Evolutionary conservation across 495 filamentous ascomycete species (phyloP).

Genomic region (Penicillium daleae): DNA sequence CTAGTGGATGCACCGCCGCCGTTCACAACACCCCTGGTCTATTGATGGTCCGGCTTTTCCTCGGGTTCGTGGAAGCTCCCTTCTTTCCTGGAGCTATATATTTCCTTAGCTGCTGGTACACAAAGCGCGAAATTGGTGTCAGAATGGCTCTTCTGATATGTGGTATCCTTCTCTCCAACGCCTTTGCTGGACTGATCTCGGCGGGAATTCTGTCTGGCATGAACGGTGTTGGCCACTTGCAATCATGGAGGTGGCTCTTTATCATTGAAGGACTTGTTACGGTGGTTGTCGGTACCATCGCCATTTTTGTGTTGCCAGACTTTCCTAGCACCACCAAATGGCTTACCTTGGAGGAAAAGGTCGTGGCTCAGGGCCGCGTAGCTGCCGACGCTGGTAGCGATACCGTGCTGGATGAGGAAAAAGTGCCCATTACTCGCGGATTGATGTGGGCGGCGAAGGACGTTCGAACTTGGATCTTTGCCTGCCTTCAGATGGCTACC

Average conservation of each 20-base stretch:
- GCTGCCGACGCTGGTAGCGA: conserved; percentile 73
- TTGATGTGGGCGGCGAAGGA: conserved; percentile 18
- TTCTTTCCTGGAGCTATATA: conserved; percentile 65
- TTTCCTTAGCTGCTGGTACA: conserved; percentile 66
- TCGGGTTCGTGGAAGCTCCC: conserved; percentile 54
- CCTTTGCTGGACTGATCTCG: conserved; percentile 64
- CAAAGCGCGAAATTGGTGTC: conserved; percentile 57
- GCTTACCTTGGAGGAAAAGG: conserved; percentile 65
- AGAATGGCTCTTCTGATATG: conserved; percentile 60
- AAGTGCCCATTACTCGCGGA: conserved; percentile 16
- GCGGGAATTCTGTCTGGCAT: conserved; percentile 41
- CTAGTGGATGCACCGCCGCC: conserved; percentile 60
- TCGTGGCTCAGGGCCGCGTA: conserved; percentile 64
- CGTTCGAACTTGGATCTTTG: conserved; percentile 19
- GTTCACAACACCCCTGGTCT: conserved; percentile 48
- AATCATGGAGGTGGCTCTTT: conserved; percentile 70
- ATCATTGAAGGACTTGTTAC: conserved; percentile 63
- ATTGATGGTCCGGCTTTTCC: conserved; percentile 57
- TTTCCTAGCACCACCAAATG: conserved; percentile 71
- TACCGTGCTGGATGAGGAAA: conserved; percentile 40
- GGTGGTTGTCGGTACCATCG: conserved; percentile 54
- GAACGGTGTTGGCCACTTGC: conserved; percentile 57
- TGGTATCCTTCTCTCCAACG: conserved; percentile 62
- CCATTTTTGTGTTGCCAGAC: conserved; percentile 68
- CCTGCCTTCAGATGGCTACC: conserved; percentile 18